phyloP scores from a whole-genome alignment of 495 filamentous ascomycete genomes.

The Amphirosellinia nigrospora region DNA sequence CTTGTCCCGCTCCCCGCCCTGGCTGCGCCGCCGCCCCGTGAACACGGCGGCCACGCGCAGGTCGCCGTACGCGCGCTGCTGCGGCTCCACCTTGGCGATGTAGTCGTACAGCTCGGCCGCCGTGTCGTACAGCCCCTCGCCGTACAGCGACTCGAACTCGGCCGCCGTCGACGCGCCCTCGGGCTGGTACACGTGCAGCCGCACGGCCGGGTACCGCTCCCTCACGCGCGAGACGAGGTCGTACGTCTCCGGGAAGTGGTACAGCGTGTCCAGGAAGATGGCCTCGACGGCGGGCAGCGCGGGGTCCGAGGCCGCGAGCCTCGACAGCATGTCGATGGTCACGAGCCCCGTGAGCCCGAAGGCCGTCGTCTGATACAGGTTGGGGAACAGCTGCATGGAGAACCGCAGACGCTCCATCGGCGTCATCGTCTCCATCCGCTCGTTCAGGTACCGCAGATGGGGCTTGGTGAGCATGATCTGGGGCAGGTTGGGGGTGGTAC shows the following conservation, averaged over 20 bases:
- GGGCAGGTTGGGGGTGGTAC: slow-evolving; percentile 59
- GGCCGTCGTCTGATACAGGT: slow-evolving; percentile 95
- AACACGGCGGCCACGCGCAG: slow-evolving; percentile 89
- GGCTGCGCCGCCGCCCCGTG: slow-evolving; percentile 90
- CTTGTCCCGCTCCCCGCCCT: slow-evolving; percentile 90
- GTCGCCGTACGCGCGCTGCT: slow-evolving; percentile 87
- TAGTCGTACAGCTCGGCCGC: slow-evolving; percentile 94
- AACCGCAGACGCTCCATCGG: slow-evolving; percentile 84
- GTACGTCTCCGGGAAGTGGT: slow-evolving; percentile 93
- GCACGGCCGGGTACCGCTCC: slow-evolving; percentile 75
- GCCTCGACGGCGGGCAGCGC: slow-evolving; percentile 73
- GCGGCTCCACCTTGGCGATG: slow-evolving; percentile 95
- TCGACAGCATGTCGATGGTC: slow-evolving; percentile 93
- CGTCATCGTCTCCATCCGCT: slow-evolving; percentile 81
- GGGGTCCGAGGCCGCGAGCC: slow-evolving; percentile 72
- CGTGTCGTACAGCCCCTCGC: slow-evolving; percentile 82
- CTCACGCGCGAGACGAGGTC: slow-evolving; percentile 80
- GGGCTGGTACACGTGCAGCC: slow-evolving; percentile 89
- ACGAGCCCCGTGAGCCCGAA: slow-evolving; percentile 94
- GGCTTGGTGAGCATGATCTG: slow-evolving; percentile 85
- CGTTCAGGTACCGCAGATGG: slow-evolving; percentile 89
- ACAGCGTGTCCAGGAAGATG: slow-evolving; percentile 95
- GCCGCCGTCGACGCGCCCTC: slow-evolving; percentile 67
- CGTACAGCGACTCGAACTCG: slow-evolving; percentile 82
- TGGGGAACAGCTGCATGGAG: slow-evolving; percentile 88